Conservation (phyloP, 306 rosid genomes). For the Castanospermum australe region DNA sequence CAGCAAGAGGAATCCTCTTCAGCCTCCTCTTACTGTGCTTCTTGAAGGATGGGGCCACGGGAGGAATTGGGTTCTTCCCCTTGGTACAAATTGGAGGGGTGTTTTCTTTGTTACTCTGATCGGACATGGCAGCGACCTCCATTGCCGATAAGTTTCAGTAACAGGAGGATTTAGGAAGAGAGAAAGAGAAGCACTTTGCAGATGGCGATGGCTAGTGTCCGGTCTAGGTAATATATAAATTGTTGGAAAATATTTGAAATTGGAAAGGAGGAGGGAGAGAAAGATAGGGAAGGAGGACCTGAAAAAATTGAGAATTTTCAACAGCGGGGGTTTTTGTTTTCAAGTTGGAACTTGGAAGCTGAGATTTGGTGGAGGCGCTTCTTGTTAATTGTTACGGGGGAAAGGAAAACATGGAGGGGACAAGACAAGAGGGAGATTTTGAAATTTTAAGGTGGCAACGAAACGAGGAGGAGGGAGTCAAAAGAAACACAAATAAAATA, state of each 20-base stretch:
- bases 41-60: conserved; percentile 21
- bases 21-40: not conserved
- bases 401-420: not conserved
- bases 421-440: not conserved
- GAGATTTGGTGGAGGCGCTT: not conserved
- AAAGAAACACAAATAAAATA: not conserved
- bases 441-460: not conserved
- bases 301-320: not conserved
- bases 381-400: not conserved
- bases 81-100: not conserved
- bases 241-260: not conserved
- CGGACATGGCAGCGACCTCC: not conserved
- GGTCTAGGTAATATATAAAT: conserved; percentile 26
- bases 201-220: not conserved
- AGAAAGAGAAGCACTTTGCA: not conserved
- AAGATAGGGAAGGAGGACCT: not conserved
- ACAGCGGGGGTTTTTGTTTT: not conserved
- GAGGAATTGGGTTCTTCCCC: conserved; percentile 5
- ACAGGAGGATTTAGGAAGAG: not conserved
- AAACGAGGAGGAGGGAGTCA: not conserved
- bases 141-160: not conserved
- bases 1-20: conserved; percentile 37
- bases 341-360: not conserved
- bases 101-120: conserved; percentile 36
- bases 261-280: conserved; percentile 25